Base-by-base conservation (phyloP, 1,139 yeast genomes). In the Maudiozyma humilis region DNA sequence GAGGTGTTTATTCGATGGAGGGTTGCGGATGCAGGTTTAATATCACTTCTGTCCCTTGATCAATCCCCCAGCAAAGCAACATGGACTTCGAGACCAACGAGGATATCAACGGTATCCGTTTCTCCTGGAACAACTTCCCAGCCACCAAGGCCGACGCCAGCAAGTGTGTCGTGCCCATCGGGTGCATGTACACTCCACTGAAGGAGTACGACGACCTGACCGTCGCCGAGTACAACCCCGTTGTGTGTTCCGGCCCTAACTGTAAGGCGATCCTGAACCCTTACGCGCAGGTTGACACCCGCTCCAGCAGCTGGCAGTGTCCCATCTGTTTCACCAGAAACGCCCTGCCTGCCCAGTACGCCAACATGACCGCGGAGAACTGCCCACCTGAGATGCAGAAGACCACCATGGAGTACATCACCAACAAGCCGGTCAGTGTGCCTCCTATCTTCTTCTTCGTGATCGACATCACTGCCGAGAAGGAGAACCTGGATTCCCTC, bases 361-460 rank as follows among this genome's bases (percentile, higher is more conserved):
- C 84, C 53, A 91, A 85, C 44, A 78, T 89, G 58, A 74, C 87
- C 32, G 85, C 79, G 50, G 93, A 85, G 33, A 82, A 83, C 56
- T 73, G 89, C 60, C 98, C 98, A 34, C 71, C 85, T 52, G 98
- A 93, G 69, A 75, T 91, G 60, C 78, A 81, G 53, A 75, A 85
- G 52, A 78, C 95, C n/a, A 86, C 97, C 17, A 82, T 89, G 51
- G 99, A 91, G 68, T 91, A 93, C 64, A 79, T 89, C 50, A 76
- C 93, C 38, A 77, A 86, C 29, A 79, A 95, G 61, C 96, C 96
- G 3, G 93, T 84, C 17, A 86, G 79, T 56, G 77, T 79, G 47
- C 96, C 97, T 14, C 98, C 98, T n/a, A 78, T 89, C 50, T 91
- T 89, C 64, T 69, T 88, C 52, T 87, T 87, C 62, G 93, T 88